Conservation (phyloP, 148 eudicot genomes). For the Dianthus caryophyllus region DNA sequence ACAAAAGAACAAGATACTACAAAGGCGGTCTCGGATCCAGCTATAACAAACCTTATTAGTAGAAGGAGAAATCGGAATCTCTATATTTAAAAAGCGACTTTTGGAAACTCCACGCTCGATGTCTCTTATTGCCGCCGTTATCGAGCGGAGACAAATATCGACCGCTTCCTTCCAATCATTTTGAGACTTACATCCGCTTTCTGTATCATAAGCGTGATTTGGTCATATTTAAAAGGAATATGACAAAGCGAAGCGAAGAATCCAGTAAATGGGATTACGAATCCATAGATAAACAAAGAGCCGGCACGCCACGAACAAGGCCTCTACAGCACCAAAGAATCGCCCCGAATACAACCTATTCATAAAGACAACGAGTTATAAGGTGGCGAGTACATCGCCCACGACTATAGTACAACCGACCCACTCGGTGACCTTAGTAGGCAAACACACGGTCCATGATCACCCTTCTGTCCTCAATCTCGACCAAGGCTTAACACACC, state of each 20-base stretch:
- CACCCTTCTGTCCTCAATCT: no score
- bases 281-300: constrained; percentile 69
- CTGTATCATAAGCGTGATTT: constrained; percentile 35
- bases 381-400: no score
- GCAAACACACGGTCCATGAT: no score
- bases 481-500: no score
- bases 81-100: constrained; percentile 48
- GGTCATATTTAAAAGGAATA: background rate
- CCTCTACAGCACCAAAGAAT: constrained; percentile 89
- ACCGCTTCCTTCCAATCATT: constrained; percentile 81
- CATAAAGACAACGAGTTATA: no score
- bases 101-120: constrained; percentile 52
- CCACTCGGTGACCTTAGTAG: no score
- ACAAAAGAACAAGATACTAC: background rate
- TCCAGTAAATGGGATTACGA: constrained; percentile 41
- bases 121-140: constrained; percentile 59
- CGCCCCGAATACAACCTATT: constrained; percentile 82
- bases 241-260: constrained; percentile 7
- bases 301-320: constrained; percentile 74
- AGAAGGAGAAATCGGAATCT: constrained; percentile 61
- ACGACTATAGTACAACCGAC: no score
- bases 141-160: constrained; percentile 56
- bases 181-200: constrained; percentile 76
- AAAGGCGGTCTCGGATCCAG: background rate
- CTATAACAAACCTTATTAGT: constrained; percentile 53